These are phyloP conservation scores for Polygonum aviculare DNA, from an alignment of 148 eudicot species.

Conservation along the genomic window DNA sequence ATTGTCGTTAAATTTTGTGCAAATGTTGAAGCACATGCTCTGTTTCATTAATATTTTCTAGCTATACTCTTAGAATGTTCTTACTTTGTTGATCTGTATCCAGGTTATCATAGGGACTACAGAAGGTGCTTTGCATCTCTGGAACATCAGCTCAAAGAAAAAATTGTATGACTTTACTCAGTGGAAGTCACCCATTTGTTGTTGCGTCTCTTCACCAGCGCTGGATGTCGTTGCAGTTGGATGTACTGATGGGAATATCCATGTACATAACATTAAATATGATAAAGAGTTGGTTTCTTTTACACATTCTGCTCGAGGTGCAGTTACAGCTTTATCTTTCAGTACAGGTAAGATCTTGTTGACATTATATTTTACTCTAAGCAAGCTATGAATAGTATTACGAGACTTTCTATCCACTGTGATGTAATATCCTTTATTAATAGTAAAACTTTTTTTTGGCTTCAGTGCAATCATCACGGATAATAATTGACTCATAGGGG, in stretches of 20 bases:
- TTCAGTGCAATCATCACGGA: background rate
- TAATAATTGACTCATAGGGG: background rate
- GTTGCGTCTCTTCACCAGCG: slow-evolving; percentile 94
- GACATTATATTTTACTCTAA: background rate
- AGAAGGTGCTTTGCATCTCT: slow-evolving; percentile 81
- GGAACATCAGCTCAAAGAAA: slow-evolving; percentile 85
- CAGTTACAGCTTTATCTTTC: slow-evolving; percentile 91
- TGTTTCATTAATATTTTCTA: background rate
- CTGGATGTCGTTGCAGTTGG: slow-evolving; percentile 97
- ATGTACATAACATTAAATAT: slow-evolving; percentile 81
- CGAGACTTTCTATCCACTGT: background rate
- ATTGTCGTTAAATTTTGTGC: background rate
- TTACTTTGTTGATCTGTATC: slow-evolving; percentile 2
- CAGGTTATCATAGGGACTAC: slow-evolving; percentile 87
- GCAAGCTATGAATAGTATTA: background rate
- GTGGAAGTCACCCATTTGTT: slow-evolving; percentile 66
- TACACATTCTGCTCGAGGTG: slow-evolving; percentile 75
- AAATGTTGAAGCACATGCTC: background rate
- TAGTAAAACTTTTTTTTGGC: background rate
- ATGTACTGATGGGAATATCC: slow-evolving; percentile 94
- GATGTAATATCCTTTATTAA: background rate
- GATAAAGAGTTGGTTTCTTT: slow-evolving; percentile 83
- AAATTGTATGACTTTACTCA: slow-evolving; percentile 77
- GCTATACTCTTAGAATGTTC: background rate
- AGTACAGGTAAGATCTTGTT: slow-evolving; percentile 51